Evolutionary conservation across 768 basidiomycete genomes (phyloP).

Genomic region (Cystoderma amianthinum): DNA sequence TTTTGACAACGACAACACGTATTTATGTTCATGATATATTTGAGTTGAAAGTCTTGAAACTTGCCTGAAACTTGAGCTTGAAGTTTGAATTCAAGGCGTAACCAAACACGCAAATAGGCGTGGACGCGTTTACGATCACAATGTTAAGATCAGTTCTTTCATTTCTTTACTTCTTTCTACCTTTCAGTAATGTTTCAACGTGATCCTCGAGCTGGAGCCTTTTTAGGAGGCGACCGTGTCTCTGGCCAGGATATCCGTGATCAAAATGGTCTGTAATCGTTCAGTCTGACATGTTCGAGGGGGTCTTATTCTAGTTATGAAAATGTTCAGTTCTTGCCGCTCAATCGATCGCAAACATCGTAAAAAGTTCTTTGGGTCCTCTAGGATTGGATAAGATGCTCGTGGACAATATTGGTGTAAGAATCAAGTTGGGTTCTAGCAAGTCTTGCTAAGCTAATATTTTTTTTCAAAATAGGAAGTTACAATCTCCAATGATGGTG

Average conservation of each 20-base stretch:
- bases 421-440: conserved; percentile 14
- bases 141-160: neutral
- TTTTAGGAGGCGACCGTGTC: conserved; percentile 89
- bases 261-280: conserved; percentile 75
- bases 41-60: too few relatives aligned
- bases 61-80: too few relatives aligned
- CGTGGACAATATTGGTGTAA: conserved; percentile 93
- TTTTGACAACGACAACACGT: neutral
- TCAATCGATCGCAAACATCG: conserved; percentile 93
- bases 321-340: conserved; percentile 80
- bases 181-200: conserved; percentile 68
- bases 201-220: conserved; percentile 87
- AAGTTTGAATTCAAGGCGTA: neutral
- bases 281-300: conserved; percentile 6
- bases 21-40: neutral
- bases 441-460: conserved; percentile 1
- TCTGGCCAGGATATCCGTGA: conserved; percentile 95
- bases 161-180: conserved; percentile 1
- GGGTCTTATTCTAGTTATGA: conserved; percentile 4
- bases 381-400: conserved; percentile 96
- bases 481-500: conserved; percentile 99
- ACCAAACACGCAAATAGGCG: conserved; percentile 1
- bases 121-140: neutral
- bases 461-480: conserved; percentile 64
- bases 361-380: conserved; percentile 94